These are phyloP conservation scores for Aspergillus campestris DNA, from an alignment of 495 filamentous ascomycete genomes.

Conservation along the genomic window DNA sequence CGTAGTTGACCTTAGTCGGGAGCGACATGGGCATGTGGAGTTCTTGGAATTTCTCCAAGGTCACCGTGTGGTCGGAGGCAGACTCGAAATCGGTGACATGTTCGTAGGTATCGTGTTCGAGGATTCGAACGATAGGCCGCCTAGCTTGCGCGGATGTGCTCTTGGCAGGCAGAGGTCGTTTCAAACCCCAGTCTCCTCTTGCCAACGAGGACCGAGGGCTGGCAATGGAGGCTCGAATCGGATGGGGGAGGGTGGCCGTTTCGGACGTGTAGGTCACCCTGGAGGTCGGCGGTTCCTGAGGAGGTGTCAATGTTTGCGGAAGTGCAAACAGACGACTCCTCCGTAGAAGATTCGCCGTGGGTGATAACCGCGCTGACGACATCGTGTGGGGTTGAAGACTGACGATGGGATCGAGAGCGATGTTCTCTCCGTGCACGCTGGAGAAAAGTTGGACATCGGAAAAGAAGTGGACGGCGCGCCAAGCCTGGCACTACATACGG, in stretches of 20 bases:
- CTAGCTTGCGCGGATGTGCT: slow-evolving; percentile 59
- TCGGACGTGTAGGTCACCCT: slow-evolving; percentile 42
- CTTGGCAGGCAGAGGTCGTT: slow-evolving; percentile 69
- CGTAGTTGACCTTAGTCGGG: slow-evolving; percentile 23
- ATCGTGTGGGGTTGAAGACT: slow-evolving; percentile 30
- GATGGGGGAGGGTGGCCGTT: slow-evolving; percentile 66
- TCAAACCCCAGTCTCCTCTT: slow-evolving; percentile 90
- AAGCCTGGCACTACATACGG: slow-evolving; percentile 1
- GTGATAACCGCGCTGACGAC: slow-evolving; percentile 44
- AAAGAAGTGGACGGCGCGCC: background rate
- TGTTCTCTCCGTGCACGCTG: slow-evolving; percentile 13
- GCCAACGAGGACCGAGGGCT: slow-evolving; percentile 66
- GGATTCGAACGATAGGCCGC: slow-evolving; percentile 61
- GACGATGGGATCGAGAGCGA: slow-evolving; percentile 5
- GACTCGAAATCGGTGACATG: slow-evolving; percentile 88
- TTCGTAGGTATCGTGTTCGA: slow-evolving; percentile 74
- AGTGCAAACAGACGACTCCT: slow-evolving; percentile 59
- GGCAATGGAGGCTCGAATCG: slow-evolving; percentile 77
- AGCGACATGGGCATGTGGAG: slow-evolving; percentile 57
- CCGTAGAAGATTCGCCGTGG: slow-evolving; percentile 55
- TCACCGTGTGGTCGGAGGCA: slow-evolving; percentile 71
- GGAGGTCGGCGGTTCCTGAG: slow-evolving; percentile 32
- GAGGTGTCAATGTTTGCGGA: slow-evolving; percentile 45
- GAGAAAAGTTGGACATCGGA: slow-evolving; percentile 28
- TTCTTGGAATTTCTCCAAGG: slow-evolving; percentile 82